phyloP scores from a whole-genome alignment of 805 yeast genomes.

The Hanseniaspora occidentalis region DNA sequence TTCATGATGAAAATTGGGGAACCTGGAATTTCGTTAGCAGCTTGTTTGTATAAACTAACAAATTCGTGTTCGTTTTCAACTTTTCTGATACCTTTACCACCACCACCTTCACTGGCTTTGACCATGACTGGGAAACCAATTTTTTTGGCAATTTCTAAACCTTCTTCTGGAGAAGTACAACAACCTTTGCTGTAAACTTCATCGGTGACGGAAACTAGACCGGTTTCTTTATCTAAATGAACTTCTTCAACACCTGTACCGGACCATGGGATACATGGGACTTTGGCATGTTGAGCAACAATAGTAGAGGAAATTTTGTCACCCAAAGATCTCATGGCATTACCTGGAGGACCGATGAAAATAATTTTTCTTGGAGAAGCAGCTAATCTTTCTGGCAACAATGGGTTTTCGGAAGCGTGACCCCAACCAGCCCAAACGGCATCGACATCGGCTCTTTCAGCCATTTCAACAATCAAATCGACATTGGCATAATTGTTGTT shows the following conservation, averaged over 20 bases:
- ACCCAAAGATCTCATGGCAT: slow-evolving; percentile 99
- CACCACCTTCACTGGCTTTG: slow-evolving; percentile 99
- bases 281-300: slow-evolving; percentile 97
- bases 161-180: slow-evolving; percentile 76
- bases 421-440: slow-evolving; percentile 99
- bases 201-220: slow-evolving; percentile 81
- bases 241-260: slow-evolving; percentile 95
- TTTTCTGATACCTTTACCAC: slow-evolving; percentile 99
- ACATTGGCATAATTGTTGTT: slow-evolving; percentile 98
- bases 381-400: slow-evolving; percentile 85
- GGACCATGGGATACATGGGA: slow-evolving; percentile 99
- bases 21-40: slow-evolving; percentile 95
- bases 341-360: slow-evolving; percentile 98
- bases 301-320: slow-evolving; percentile 96
- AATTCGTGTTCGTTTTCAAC: slow-evolving; percentile 80
- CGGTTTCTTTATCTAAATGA: slow-evolving; percentile 48
- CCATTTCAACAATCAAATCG: slow-evolving; percentile 90
- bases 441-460: slow-evolving; percentile 91
- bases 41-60: slow-evolving; percentile 70
- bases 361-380: slow-evolving; percentile 82
- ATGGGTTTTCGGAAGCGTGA: slow-evolving; percentile 98
- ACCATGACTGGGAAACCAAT: slow-evolving; percentile 99
- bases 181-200: slow-evolving; percentile 81
- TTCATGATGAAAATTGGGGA: slow-evolving; percentile 98
- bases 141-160: slow-evolving; percentile 66